Percentiles rank a stretch among this genome's conserved stretches.
These are phyloP conservation scores for Lablab purpureus DNA, from an alignment of 306 rosid genomes.

Conservation along the genomic window DNA sequence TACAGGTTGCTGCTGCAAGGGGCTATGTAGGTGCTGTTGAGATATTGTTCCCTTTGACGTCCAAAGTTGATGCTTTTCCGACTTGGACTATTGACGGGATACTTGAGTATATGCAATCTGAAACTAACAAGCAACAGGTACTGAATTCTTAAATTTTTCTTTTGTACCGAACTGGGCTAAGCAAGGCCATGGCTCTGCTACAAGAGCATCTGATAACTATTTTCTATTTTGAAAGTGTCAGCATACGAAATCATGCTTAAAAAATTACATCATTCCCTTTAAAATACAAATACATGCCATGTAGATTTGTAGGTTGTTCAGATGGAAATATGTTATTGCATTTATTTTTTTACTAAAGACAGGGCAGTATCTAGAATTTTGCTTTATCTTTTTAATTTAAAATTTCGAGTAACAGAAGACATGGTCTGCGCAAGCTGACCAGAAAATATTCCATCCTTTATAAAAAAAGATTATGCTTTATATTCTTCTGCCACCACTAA, in stretches of 20 bases:
- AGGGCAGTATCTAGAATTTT: constrained; percentile 8
- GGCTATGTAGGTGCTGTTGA: constrained; percentile 71
- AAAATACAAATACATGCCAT: constrained; percentile 14
- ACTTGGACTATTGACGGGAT: constrained; percentile 84
- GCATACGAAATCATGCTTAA: background rate
- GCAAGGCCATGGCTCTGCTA: constrained; percentile 25
- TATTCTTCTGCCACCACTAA: constrained; percentile 10
- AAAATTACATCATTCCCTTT: constrained; percentile 21
- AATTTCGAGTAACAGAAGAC: constrained; percentile 5
- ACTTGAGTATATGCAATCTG: constrained; percentile 73
- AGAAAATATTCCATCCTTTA: constrained; percentile 15
- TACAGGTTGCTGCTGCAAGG: constrained; percentile 81
- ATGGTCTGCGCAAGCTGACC: constrained; percentile 20
- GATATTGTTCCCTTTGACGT: constrained; percentile 81
- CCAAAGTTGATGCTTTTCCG: constrained; percentile 64
- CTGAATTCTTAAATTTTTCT: constrained; percentile 19
- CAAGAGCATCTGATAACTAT: constrained; percentile 2
- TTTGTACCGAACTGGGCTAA: constrained; percentile 12
- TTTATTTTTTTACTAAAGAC: constrained; percentile 25
- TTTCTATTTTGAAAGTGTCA: constrained; percentile 25
- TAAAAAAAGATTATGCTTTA: background rate
- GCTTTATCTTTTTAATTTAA: constrained; percentile 1
- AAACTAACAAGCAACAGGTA: constrained; percentile 73
- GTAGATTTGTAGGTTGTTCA: constrained; percentile 18
- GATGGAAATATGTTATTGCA: constrained; percentile 14